Percentiles rank a stretch among this genome's conserved stretches.
Evolutionary conservation across 768 basidiomycete genomes (phyloP).

Genomic region (Gloeopeniophorella convolvens): DNA sequence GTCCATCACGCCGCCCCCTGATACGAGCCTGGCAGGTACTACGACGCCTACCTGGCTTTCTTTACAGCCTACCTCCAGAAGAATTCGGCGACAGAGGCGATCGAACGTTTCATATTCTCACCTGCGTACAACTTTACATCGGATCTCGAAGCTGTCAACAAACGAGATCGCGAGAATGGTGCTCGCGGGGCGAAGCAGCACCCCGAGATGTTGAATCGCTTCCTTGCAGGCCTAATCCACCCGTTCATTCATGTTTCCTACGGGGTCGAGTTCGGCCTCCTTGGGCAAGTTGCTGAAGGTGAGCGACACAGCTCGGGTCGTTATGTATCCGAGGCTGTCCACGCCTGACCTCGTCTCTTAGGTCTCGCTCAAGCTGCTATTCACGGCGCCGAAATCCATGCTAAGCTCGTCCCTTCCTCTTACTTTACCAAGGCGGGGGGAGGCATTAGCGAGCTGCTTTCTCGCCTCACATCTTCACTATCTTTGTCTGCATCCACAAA

Average conservation of each 20-base stretch:
- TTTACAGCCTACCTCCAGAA: slow-evolving; percentile 37
- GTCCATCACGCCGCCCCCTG: neutral
- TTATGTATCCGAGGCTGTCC: neutral
- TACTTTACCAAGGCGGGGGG: slow-evolving; percentile 18
- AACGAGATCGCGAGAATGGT: slow-evolving; percentile 13
- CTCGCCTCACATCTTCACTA: slow-evolving; percentile 23
- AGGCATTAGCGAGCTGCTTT: neutral
- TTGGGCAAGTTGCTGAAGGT: slow-evolving; percentile 61
- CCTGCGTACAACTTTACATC: slow-evolving; percentile 38
- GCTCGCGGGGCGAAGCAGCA: slow-evolving; percentile 24
- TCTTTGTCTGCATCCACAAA: slow-evolving; percentile 3
- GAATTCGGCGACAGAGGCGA: slow-evolving; percentile 35
- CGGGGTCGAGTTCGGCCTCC: slow-evolving; percentile 54
- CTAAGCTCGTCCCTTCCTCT: slow-evolving; percentile 29
- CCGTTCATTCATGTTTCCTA: slow-evolving; percentile 58
- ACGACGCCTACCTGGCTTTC: slow-evolving; percentile 51
- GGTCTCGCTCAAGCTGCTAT: slow-evolving; percentile 53
- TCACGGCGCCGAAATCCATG: slow-evolving; percentile 35
- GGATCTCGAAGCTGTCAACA: slow-evolving; percentile 17
- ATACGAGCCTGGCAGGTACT: slow-evolving; percentile 39
- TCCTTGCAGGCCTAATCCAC: slow-evolving; percentile 51
- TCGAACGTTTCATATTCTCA: slow-evolving; percentile 61
- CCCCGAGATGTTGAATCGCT: slow-evolving; percentile 51
- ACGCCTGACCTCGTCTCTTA: slow-evolving; percentile 24
- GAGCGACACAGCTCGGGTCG: neutral